A percentile compares a stretch with the other conserved stretches of the same genome.
Evolutionary conservation across 129 eudicot genomes (phyloP).

Genomic region (Erigeron canadensis): DNA sequence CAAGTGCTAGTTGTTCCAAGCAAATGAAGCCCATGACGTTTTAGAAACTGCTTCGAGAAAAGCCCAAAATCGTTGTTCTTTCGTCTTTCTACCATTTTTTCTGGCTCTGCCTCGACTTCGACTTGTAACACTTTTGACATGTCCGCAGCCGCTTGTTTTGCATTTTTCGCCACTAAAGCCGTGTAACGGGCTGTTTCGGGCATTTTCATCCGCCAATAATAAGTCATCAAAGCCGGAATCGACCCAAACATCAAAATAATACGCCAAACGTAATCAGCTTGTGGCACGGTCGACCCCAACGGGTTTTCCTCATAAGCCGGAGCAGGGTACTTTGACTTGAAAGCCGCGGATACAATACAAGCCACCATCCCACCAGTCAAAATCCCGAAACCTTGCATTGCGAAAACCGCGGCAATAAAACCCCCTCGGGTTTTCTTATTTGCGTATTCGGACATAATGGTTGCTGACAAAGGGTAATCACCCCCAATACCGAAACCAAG

Average conservation of each 20-base stretch:
- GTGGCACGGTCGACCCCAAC: conserved; percentile 28
- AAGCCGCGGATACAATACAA: conserved; percentile 43
- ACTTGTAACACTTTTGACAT: conserved; percentile 73
- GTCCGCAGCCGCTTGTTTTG: conserved; percentile 69
- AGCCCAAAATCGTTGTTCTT: conserved; percentile 49
- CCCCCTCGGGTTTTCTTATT: conserved; percentile 78
- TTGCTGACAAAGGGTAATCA: conserved; percentile 78
- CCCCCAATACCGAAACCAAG: conserved; percentile 83
- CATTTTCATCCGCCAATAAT: conserved; percentile 87
- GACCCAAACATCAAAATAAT: conserved; percentile 74
- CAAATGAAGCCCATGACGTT: conserved; percentile 65
- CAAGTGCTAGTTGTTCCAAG: conserved; percentile 68
- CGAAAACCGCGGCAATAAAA: conserved; percentile 76
- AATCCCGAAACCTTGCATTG: conserved; percentile 82
- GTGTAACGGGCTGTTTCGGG: conserved; percentile 86
- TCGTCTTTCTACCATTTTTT: conserved; percentile 21
- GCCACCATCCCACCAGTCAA: conserved; percentile 71
- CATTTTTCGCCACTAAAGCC: conserved; percentile 65
- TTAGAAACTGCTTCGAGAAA: conserved; percentile 47
- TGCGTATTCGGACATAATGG: conserved; percentile 80
- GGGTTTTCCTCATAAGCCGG: conserved; percentile 37
- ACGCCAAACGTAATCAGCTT: conserved; percentile 70
- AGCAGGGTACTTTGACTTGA: conserved; percentile 45
- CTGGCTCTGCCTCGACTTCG: conserved; percentile 53
- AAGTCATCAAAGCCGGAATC: conserved; percentile 64